Conservation (phyloP, 2,329 filamentous ascomycete genomes). For the Diaporthe sp. region DNA sequence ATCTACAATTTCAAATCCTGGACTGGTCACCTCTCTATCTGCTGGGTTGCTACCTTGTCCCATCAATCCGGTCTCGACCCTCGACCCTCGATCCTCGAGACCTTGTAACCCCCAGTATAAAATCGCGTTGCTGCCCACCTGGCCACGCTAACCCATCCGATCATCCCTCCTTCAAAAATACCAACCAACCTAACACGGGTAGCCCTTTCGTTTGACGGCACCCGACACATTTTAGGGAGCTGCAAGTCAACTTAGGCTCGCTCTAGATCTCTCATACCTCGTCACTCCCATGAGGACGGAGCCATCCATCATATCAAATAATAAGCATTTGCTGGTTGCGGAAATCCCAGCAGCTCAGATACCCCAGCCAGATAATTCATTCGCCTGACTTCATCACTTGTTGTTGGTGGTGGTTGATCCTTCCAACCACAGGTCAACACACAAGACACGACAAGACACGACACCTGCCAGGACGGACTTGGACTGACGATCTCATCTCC, state of each 20-base stretch:
- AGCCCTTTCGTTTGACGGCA: constrained; percentile 34
- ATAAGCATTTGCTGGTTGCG: constrained; percentile 16
- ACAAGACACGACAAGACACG: constrained; percentile 25
- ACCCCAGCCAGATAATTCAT: constrained; percentile 13
- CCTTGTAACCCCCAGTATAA: constrained; percentile 36
- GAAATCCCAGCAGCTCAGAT: constrained; percentile 7
- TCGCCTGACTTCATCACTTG: constrained; percentile 8
- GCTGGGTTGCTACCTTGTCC: constrained; percentile 25
- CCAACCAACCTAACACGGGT: constrained; percentile 33
- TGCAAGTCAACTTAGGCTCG: constrained; percentile 36
- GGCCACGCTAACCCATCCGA: constrained; percentile 36
- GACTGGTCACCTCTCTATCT: constrained; percentile 16
- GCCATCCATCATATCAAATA: constrained; percentile 11
- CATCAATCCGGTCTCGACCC: constrained; percentile 28
- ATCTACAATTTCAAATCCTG: constrained; percentile 29
- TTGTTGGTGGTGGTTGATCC: constrained; percentile 8
- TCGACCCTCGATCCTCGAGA: constrained; percentile 26
- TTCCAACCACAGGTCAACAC: constrained; percentile 16
- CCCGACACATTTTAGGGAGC: constrained; percentile 22
- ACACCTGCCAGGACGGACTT: constrained; percentile 21
- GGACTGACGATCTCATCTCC: constrained; percentile 24
- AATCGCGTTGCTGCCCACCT: constrained; percentile 35
- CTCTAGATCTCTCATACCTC: constrained; percentile 17
- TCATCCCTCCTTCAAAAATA: constrained; percentile 36
- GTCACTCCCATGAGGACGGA: constrained; percentile 16